Evolutionary conservation across 1,139 yeast species (phyloP), one percentile per base, ranked within the genome.

Genomic region (Komagataea norvegica): DNA sequence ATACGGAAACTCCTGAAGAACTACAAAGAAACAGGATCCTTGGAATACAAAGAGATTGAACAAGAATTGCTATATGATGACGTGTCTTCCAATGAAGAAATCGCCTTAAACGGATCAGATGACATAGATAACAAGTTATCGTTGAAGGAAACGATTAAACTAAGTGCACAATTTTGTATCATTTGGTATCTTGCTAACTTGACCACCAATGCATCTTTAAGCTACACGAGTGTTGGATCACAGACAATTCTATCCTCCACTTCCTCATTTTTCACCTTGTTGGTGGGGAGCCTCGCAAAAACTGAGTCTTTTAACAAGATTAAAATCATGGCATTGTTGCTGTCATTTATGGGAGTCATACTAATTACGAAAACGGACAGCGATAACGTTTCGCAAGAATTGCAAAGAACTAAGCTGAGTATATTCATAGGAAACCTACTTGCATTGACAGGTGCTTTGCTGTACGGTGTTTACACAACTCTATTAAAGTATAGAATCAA

Each of bases 181-280:
- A 67, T 91, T 31, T 91, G 98, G 98, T 89, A 87, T 55, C 50
- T 79, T 17, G 95, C 97, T 4, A 91, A 91, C 58, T 69, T 89
- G 46, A 82, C 85, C 39, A 88, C 93, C 25, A 91, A 91, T 60
- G 86, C 95, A 1, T 80, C 95, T 14, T 69, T 89, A 37, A 73
- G 85, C 23, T 89, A 82, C 60, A 91, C 97, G 0, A 80, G 91
- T 10, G 97, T 89, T 22, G 94, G 95, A 8, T 82, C 91, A 15
- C 96, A 93, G 53, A 91, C 97, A 4, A 89, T 91, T 25, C 63
- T 91, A 31, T 82, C 95, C 8, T 83, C 96, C 29, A 88, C 97
- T 0, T 83, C 95, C 7, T 84, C 96, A 11, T 88, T 91, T 57
- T 91, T 91, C 72, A 91, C 98, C 0, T 69, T 91, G 31, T 52